Conservation (phyloP, 2,329 filamentous ascomycete species). For the Leptographium galeiforme region DNA sequence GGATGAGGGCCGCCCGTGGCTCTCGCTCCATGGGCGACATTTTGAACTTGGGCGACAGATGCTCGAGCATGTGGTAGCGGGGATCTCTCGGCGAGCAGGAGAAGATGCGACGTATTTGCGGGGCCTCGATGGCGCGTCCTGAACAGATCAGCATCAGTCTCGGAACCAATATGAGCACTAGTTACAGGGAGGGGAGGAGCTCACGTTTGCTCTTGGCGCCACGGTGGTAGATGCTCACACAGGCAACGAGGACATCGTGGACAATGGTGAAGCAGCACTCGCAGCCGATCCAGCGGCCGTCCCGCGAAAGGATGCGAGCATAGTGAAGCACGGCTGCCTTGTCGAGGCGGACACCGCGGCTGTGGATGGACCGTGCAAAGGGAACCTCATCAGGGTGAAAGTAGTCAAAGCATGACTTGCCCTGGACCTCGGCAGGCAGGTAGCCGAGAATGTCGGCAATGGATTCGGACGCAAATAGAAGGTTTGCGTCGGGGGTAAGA, state of each 20-base stretch:
- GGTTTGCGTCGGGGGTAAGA: constrained; percentile 59
- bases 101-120: constrained; percentile 65
- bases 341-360: constrained; percentile 60
- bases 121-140: constrained; percentile 68
- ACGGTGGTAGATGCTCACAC: constrained; percentile 62
- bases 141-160: constrained; percentile 5
- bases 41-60: constrained; percentile 69
- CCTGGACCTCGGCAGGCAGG: constrained; percentile 59
- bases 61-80: constrained; percentile 79
- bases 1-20: constrained; percentile 68
- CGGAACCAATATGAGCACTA: background rate
- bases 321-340: constrained; percentile 78
- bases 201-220: constrained; percentile 61
- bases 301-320: constrained; percentile 53
- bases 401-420: constrained; percentile 70
- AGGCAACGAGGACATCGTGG: constrained; percentile 76
- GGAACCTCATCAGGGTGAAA: constrained; percentile 74
- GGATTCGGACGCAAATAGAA: constrained; percentile 74
- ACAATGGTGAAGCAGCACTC: constrained; percentile 86
- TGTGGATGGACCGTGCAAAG: constrained; percentile 59
- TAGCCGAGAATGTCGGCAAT: constrained; percentile 75
- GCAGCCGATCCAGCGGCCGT: constrained; percentile 63
- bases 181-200: constrained; percentile 19
- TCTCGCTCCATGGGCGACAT: constrained; percentile 54
- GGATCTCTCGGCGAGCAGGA: constrained; percentile 71